Conservation (phyloP, 148 eudicot species). For the Vaccinium darrowii region DNA sequence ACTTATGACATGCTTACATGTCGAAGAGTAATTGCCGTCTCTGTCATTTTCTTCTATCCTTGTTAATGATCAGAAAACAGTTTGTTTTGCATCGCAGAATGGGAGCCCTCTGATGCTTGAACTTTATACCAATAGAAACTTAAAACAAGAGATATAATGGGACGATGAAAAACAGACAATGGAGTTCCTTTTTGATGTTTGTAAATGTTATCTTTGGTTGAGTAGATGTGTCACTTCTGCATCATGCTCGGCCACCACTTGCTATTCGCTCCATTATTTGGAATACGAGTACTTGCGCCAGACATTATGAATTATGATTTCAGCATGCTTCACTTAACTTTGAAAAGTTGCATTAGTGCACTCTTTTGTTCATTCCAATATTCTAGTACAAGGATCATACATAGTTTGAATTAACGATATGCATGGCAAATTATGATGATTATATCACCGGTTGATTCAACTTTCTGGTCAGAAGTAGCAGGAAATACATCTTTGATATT, state of each 20-base stretch:
- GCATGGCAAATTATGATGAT: not conserved
- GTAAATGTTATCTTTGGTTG: not conserved
- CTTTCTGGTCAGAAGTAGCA: constrained; percentile 2
- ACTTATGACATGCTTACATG: not conserved
- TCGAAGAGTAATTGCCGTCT: not conserved
- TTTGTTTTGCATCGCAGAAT: not conserved
- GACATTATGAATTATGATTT: not conserved
- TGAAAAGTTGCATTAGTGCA: not conserved
- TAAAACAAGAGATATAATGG: not conserved
- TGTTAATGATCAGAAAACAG: not conserved
- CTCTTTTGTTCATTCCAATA: not conserved
- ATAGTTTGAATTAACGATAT: not conserved
- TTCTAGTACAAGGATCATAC: not conserved
- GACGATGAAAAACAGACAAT: not conserved
- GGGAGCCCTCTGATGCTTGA: not conserved
- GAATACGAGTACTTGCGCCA: not conserved
- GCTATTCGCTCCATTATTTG: not conserved
- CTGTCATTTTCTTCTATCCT: not conserved
- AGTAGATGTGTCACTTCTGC: not conserved
- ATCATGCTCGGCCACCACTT: not conserved
- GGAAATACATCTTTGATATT: not conserved
- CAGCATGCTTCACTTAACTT: not conserved
- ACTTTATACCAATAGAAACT: not conserved
- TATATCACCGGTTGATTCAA: not conserved
- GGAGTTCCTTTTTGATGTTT: not conserved